Percentiles rank a stretch among this genome's conserved stretches.
Conservation (phyloP, 2,329 filamentous ascomycete genomes). For the Tolypocladium guangdongense region DNA sequence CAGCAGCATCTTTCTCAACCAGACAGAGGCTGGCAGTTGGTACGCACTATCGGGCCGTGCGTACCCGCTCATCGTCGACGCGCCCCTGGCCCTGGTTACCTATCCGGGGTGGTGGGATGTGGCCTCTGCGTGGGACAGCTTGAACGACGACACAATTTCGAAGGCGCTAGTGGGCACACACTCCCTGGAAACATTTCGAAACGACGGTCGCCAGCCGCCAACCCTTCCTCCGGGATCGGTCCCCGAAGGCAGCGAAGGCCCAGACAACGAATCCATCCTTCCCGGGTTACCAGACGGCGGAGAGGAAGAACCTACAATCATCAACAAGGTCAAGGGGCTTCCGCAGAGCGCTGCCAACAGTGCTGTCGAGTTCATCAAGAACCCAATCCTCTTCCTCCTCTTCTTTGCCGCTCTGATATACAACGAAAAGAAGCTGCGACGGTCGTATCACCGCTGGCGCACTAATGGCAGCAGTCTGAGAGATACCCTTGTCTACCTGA, state of each 20-base stretch:
- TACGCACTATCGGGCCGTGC: conserved; percentile 81
- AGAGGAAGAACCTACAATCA: conserved; percentile 29
- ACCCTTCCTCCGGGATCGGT: conserved; percentile 24
- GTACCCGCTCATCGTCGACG: conserved; percentile 77
- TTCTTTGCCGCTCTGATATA: conserved; percentile 31
- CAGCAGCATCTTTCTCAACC: conserved; percentile 72
- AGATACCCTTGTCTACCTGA: conserved; percentile 10
- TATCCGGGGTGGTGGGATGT: conserved; percentile 37
- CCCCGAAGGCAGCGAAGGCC: conserved; percentile 16
- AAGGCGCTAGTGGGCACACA: conserved; percentile 64
- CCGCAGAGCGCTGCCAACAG: conserved; percentile 38
- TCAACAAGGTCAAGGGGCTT: conserved; percentile 39
- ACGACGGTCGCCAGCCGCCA: conserved; percentile 22
- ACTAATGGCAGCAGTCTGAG: conserved; percentile 17
- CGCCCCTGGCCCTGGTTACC: conserved; percentile 35
- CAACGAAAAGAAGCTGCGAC: conserved; percentile 34
- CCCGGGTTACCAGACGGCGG: conserved; percentile 14
- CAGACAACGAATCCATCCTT: conserved; percentile 22
- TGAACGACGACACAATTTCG: conserved; percentile 37
- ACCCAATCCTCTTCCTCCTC: conserved; percentile 39
- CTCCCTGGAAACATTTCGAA: conserved; percentile 35
- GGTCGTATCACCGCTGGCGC: conserved; percentile 24
- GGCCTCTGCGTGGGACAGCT: conserved; percentile 25
- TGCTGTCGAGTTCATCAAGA: conserved; percentile 43
- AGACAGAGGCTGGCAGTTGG: conserved; percentile 79